These are phyloP conservation scores for Cercophora samala DNA, from an alignment of 495 filamentous ascomycete species.

Conservation along the genomic window DNA sequence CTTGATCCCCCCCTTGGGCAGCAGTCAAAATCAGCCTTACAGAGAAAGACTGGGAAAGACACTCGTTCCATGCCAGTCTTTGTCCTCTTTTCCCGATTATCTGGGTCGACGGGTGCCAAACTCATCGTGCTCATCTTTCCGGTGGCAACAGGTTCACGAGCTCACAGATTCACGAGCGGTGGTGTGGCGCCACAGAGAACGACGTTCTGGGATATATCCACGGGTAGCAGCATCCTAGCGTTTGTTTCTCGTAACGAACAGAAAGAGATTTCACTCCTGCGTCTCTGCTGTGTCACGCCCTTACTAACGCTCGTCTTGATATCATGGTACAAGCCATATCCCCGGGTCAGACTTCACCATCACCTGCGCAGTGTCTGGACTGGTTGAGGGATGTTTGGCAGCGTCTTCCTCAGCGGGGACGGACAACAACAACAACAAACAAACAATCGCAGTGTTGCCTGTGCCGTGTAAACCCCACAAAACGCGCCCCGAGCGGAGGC, in stretches of 20 bases:
- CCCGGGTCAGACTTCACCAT: too few relatives aligned
- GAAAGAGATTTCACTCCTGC: neutral
- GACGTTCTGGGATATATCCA: neutral
- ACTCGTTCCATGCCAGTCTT: neutral
- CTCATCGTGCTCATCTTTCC: neutral
- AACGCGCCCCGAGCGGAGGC: neutral
- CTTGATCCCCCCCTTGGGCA: neutral
- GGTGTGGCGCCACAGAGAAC: neutral
- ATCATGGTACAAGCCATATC: neutral
- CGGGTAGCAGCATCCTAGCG: neutral
- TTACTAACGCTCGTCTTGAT: neutral
- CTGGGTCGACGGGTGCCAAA: neutral
- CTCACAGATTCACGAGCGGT: neutral
- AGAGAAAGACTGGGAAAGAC: neutral
- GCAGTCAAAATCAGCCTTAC: neutral
- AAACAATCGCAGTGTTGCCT: neutral
- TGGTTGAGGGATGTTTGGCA: neutral
- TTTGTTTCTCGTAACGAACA: neutral
- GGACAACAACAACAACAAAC: slow-evolving; percentile 4
- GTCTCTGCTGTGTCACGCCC: neutral
- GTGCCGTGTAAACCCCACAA: neutral
- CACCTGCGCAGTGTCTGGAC: neutral
- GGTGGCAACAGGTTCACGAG: neutral
- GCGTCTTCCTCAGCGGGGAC: neutral
- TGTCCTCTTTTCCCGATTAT: neutral